Percentiles rank a stretch among this genome's conserved stretches.
Evolutionary conservation across 2,329 filamentous ascomycete species (phyloP).

Genomic region (Fusarium sp.): DNA sequence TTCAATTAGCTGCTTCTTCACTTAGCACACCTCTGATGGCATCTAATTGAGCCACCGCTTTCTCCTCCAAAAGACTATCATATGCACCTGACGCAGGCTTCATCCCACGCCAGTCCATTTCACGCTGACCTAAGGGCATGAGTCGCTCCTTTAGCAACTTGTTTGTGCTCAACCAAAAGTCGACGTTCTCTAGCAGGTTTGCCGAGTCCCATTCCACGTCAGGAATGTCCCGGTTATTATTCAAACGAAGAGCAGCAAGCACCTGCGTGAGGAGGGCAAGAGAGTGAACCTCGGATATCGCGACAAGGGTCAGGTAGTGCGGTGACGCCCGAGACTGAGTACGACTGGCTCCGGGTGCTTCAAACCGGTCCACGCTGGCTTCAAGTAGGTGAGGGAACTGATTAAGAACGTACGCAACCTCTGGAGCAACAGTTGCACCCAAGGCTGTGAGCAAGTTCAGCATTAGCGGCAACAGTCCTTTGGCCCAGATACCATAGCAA

Average conservation of each 20-base stretch:
- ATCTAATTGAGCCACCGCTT: constrained; percentile 74
- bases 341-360: constrained; percentile 64
- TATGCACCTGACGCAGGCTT: constrained; percentile 50
- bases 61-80: constrained; percentile 77
- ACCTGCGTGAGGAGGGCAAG: constrained; percentile 79
- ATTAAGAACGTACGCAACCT: constrained; percentile 87
- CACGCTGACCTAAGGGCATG: constrained; percentile 75
- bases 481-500: constrained; percentile 89
- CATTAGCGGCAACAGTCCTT: constrained; percentile 85
- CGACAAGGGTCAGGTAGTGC: constrained; percentile 75
- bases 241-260: constrained; percentile 69
- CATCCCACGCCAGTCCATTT: constrained; percentile 67
- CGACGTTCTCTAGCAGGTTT: constrained; percentile 79
- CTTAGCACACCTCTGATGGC: constrained; percentile 64
- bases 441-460: constrained; percentile 87
- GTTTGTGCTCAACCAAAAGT: constrained; percentile 78
- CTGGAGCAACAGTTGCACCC: constrained; percentile 80
- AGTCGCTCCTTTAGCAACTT: constrained; percentile 76
- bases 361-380: constrained; percentile 76
- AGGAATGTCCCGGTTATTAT: constrained; percentile 76
- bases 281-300: constrained; percentile 80
- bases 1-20: constrained; percentile 56
- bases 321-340: constrained; percentile 58
- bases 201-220: constrained; percentile 78
- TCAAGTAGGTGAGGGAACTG: constrained; percentile 83